These are phyloP conservation scores for Alectoria sarmentosa DNA, from an alignment of 495 filamentous ascomycete species.

Conservation along the genomic window DNA sequence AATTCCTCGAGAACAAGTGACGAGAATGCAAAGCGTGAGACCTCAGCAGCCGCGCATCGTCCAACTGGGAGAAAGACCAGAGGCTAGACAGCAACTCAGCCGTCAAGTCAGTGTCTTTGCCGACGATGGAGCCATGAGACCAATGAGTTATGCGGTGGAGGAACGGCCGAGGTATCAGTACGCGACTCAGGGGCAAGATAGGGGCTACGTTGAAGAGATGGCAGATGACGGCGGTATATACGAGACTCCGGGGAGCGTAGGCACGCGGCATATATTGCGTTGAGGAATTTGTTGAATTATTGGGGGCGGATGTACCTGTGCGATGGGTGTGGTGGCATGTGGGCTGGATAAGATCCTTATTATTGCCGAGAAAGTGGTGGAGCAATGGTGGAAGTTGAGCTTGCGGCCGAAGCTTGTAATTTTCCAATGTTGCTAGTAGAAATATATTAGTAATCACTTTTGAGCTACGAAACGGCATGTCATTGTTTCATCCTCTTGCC, in stretches of 20 bases:
- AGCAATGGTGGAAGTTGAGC: too few relatives aligned
- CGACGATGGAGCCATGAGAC: conserved; percentile 26
- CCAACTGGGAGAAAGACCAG: conserved; percentile 20
- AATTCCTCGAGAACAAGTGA: conserved; percentile 37
- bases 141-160: conserved; percentile 13
- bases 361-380: too few relatives aligned
- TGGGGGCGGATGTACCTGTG: too few relatives aligned
- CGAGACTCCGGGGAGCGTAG: conserved; percentile 11
- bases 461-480: too few relatives aligned
- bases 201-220: conserved; percentile 15
- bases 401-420: too few relatives aligned
- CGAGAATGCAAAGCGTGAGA: conserved; percentile 46
- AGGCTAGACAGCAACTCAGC: conserved; percentile 23
- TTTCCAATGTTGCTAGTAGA: too few relatives aligned
- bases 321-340: background rate
- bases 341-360: background rate
- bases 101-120: conserved; percentile 35
- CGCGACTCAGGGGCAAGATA: conserved; percentile 17
- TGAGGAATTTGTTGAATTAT: background rate
- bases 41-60: conserved; percentile 34
- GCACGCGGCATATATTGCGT: conserved; percentile 14
- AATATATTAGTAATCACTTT: too few relatives aligned
- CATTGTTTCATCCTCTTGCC: too few relatives aligned
- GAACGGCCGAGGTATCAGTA: conserved; percentile 22
- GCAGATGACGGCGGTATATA: conserved; percentile 14